phyloP scores from a whole-genome alignment of 495 filamentous ascomycete genomes.

The Astrothelium subdiscretum region DNA sequence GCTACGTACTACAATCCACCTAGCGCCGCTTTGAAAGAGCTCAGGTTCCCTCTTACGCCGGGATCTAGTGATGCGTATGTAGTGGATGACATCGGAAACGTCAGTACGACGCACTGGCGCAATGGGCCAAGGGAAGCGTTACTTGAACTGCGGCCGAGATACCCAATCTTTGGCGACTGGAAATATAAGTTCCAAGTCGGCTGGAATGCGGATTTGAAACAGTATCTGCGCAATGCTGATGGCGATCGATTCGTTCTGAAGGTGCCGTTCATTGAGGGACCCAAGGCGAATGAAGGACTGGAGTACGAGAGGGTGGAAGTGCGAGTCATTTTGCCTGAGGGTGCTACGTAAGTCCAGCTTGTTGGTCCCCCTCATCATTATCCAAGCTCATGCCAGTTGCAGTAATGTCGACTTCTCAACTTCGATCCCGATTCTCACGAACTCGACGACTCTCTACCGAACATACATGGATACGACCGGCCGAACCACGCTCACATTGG shows the following conservation, averaged over 20 bases:
- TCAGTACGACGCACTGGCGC: conserved; percentile 84
- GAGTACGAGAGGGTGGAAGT: conserved; percentile 74
- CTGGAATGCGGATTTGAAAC: conserved; percentile 76
- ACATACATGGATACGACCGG: conserved; percentile 94
- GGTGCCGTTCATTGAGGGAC: conserved; percentile 92
- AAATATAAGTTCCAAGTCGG: conserved; percentile 92
- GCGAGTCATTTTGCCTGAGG: conserved; percentile 80
- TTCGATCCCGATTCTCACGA: conserved; percentile 41
- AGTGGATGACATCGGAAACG: conserved; percentile 93
- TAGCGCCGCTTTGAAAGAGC: conserved; percentile 65
- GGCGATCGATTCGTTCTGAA: conserved; percentile 70
- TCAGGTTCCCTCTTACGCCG: conserved; percentile 64
- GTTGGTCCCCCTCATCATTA: neutral
- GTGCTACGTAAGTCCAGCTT: conserved; percentile 57
- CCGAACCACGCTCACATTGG: conserved; percentile 70
- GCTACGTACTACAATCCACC: conserved; percentile 63
- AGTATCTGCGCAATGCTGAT: conserved; percentile 54
- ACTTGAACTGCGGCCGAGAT: conserved; percentile 84
- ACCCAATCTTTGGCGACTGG: conserved; percentile 92
- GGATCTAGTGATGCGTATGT: conserved; percentile 83
- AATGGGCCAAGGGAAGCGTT: conserved; percentile 63
- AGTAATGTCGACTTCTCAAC: conserved; percentile 62
- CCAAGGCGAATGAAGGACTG: conserved; percentile 69
- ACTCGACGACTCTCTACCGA: conserved; percentile 51
- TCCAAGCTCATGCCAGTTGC: conserved; percentile 18